phyloP scores from a whole-genome alignment of 192 early-diverging fungal species.

The Backusella liffmaniae region DNA sequence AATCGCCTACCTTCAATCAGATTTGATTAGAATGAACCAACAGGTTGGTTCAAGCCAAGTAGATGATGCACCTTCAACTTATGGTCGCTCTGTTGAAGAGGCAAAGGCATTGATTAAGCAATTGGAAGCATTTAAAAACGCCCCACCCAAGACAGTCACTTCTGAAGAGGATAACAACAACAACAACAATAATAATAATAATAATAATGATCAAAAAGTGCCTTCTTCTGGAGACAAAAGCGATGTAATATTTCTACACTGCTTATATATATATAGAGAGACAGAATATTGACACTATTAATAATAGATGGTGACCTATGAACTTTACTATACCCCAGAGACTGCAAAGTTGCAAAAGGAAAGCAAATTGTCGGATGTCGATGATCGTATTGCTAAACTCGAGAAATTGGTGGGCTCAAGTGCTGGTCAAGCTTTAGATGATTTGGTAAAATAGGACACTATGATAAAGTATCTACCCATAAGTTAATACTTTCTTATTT shows the following conservation, averaged over 20 bases:
- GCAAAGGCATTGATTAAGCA: constrained; percentile 53
- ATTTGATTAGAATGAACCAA: constrained; percentile 47
- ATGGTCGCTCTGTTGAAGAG: constrained; percentile 40
- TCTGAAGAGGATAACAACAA: not conserved
- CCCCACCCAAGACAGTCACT: constrained; percentile 9
- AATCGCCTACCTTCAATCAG: constrained; percentile 50
- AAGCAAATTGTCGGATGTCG: constrained; percentile 60
- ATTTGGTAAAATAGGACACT: constrained; percentile 24
- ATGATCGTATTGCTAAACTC: constrained; percentile 63
- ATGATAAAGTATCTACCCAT: too few relatives aligned
- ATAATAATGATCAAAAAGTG: not conserved
- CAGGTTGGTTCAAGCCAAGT: constrained; percentile 32
- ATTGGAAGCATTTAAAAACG: constrained; percentile 49
- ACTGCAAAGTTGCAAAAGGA: constrained; percentile 51
- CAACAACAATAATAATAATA: too few relatives aligned
- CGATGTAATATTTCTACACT: not conserved
- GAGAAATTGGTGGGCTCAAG: constrained; percentile 70
- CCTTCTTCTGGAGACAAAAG: not conserved
- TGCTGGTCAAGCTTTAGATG: constrained; percentile 56
- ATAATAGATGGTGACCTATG: constrained; percentile 63
- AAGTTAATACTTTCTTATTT: not conserved
- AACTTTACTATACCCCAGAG: constrained; percentile 70
- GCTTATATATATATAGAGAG: not conserved
- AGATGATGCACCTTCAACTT: constrained; percentile 27
- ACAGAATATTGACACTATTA: too few relatives aligned